Percentiles rank a stretch among this genome's conserved stretches.
Conservation (phyloP, 768 basidiomycete genomes). For the Xanthoconium purpureum region DNA sequence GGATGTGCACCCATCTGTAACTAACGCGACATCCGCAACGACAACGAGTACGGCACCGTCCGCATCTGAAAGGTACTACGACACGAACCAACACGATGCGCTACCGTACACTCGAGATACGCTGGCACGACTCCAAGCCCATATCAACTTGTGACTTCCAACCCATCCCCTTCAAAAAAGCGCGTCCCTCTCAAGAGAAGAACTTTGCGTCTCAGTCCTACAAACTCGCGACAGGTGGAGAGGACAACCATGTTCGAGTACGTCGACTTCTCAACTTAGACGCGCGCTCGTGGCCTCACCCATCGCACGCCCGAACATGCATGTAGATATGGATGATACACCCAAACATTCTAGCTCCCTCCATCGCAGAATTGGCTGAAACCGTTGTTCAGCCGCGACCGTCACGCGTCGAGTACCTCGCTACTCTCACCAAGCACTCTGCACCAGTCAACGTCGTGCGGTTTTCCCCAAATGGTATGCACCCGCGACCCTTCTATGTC, state of each 20-base stretch:
- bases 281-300: conserved; percentile 13
- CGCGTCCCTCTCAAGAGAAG: conserved; percentile 58
- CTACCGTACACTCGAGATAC: conserved; percentile 87
- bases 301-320: conserved; percentile 5
- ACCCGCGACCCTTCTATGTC: neutral
- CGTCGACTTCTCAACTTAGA: conserved; percentile 36
- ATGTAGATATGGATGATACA: conserved; percentile 89
- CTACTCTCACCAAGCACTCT: conserved; percentile 89
- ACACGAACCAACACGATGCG: conserved; percentile 51
- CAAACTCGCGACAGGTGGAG: conserved; percentile 90
- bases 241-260: conserved; percentile 95
- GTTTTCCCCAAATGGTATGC: conserved; percentile 88
- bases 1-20: conserved; percentile 10
- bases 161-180: conserved; percentile 75
- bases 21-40: neutral
- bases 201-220: conserved; percentile 73
- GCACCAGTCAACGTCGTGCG: conserved; percentile 95
- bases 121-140: conserved; percentile 95
- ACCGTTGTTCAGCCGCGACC: conserved; percentile 43
- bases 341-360: conserved; percentile 78
- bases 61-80: neutral
- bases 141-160: conserved; percentile 98
- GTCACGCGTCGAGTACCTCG: conserved; percentile 94
- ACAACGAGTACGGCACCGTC: conserved; percentile 9
- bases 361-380: conserved; percentile 41